Percentiles rank a stretch among this genome's conserved stretches.
phyloP scores from a whole-genome alignment of 176 grass and related monocot species.

The Poa pratensis region DNA sequence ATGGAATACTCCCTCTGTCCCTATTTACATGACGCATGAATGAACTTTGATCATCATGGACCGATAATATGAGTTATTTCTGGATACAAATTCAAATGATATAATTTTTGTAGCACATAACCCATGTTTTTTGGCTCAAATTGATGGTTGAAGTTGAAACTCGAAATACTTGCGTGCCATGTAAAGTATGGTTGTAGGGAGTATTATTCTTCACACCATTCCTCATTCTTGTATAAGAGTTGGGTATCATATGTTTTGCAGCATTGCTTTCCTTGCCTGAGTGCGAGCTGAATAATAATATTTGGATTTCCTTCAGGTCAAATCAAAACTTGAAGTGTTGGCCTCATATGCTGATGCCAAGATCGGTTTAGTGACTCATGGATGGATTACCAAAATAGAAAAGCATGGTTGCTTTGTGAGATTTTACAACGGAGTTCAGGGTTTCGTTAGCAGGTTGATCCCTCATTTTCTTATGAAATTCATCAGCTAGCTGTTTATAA shows the following conservation, averaged over 20 bases:
- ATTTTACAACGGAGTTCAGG: constrained; percentile 93
- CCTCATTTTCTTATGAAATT: constrained; percentile 31
- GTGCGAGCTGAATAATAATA: not conserved
- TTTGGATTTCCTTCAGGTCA: constrained; percentile 62
- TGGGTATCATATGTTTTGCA: constrained; percentile 26
- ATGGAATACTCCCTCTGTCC: not conserved
- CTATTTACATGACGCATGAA: not conserved
- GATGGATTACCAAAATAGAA: constrained; percentile 98
- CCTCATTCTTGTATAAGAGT: constrained; percentile 17
- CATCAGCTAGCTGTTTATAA: constrained; percentile 24
- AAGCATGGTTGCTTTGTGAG: constrained; percentile 92
- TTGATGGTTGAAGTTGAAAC: not conserved
- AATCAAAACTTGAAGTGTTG: constrained; percentile 86
- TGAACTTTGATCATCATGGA: not conserved
- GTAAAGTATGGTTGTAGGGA: not conserved
- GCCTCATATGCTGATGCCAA: constrained; percentile 89
- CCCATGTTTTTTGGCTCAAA: not conserved
- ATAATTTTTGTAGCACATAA: not conserved
- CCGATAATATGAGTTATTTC: not conserved
- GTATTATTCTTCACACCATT: constrained; percentile 21
- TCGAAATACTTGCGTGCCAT: not conserved
- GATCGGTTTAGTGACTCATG: constrained; percentile 82
- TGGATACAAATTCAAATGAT: not conserved
- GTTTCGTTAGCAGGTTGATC: constrained; percentile 81
- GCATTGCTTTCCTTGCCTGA: constrained; percentile 19